Evolutionary conservation across 768 basidiomycete genomes (phyloP), one percentile per base, ranked within the genome.

Genomic region (Amanita molliuscula): DNA sequence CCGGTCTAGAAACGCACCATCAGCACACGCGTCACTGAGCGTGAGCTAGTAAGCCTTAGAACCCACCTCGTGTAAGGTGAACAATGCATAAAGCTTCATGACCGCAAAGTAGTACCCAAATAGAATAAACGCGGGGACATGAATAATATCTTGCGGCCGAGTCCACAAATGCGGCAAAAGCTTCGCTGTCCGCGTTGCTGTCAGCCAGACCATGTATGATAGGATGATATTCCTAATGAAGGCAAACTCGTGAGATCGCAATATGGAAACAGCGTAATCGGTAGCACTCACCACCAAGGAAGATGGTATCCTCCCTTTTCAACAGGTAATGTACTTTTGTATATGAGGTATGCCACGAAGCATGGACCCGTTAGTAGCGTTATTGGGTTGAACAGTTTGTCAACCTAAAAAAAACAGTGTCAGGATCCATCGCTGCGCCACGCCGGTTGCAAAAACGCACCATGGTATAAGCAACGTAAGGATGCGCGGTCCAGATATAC

Each of bases 81-180:
- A 82, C 38, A 93, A 71, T 28, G 91, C 91, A 64, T 95, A 95
- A 40, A 95, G 56, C 68, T 94, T 95, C 91, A 97, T 95, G 58
- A 95, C 69, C 15, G 90, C 84, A 61, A 95, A 95, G 68, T 94
- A 94, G 62, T 95, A 95, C 21, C 91, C 91, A 62, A 95, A 94
- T 4, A 83, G 62, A 60, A 88, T 87, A 66, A 87, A 89, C 13
- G 83, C 85, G n/a, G 87, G 87, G 4, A 90, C 85, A 60, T 85
- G 79, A 55, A 91, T 78, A 58, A 89, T 75, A 56, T 90, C 82
- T 55, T 78, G 73, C 0, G 88, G 88, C 28, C 80, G 69, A 48
- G 81, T 61, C 85, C 86, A 89, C 8, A 90, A 70, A 69, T 90
- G 87, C 0, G 88, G 88, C 9, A 88, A 66, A 28, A 95, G 79